Evolutionary conservation across 148 eudicot genomes (phyloP).

Genomic region (Bassia scoparia): DNA sequence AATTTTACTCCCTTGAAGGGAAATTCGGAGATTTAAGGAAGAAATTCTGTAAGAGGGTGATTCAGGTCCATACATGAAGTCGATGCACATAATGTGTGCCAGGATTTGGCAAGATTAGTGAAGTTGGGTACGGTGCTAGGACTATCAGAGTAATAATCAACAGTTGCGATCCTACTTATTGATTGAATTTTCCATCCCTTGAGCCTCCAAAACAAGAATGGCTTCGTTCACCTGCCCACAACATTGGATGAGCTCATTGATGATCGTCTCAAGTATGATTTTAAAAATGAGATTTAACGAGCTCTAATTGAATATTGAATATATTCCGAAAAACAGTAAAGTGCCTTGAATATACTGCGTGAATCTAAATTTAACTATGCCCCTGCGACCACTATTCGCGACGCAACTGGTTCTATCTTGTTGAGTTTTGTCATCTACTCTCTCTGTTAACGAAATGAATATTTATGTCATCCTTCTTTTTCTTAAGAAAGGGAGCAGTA

Average conservation of each 20-base stretch:
- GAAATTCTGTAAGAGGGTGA: constrained; percentile 59
- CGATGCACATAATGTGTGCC: constrained; percentile 97
- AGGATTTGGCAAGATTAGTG: constrained; percentile 75
- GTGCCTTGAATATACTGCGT: no score
- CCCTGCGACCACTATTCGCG: no score
- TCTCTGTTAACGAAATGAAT: background rate
- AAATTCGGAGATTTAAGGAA: constrained; percentile 68
- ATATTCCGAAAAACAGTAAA: no score
- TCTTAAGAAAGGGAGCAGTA: constrained; percentile 75
- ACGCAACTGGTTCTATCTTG: no score
- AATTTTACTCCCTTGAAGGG: constrained; percentile 83
- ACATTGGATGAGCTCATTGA: constrained; percentile 69
- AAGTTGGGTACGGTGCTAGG: constrained; percentile 86
- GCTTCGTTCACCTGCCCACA: constrained; percentile 26
- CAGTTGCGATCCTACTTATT: constrained; percentile 77
- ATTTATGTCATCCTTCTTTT: background rate
- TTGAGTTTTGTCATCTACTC: background rate
- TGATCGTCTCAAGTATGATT: constrained; percentile 56
- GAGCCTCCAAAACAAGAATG: constrained; percentile 55
- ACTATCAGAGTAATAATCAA: constrained; percentile 73
- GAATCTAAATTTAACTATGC: no score
- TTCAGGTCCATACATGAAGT: constrained; percentile 81
- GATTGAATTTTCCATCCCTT: constrained; percentile 66
- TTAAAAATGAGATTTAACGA: no score
- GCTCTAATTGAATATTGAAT: no score